Percentiles rank a stretch among this genome's conserved stretches.
phyloP scores from a whole-genome alignment of 176 grass and related monocot species.

The Saccharum spontaneum region DNA sequence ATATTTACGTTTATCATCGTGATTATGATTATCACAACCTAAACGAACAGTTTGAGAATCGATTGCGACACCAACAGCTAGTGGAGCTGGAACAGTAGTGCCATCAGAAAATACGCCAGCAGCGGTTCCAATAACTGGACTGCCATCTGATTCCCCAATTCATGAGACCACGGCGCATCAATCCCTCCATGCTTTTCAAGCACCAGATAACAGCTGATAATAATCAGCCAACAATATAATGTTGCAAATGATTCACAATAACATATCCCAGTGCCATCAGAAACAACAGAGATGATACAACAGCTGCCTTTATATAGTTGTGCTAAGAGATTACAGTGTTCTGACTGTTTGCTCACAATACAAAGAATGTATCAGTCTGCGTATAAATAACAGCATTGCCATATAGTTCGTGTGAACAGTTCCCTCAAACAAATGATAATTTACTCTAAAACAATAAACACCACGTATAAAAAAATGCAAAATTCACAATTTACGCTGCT shows the following conservation, averaged over 20 bases:
- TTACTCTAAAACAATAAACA: slow-evolving; percentile 53
- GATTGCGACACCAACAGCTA: background rate
- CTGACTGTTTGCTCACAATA: slow-evolving; percentile 21
- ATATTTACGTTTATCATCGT: no score
- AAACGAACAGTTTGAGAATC: no score
- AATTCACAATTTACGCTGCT: slow-evolving; percentile 47
- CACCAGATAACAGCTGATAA: background rate
- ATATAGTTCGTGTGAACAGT: slow-evolving; percentile 27
- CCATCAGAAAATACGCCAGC: background rate
- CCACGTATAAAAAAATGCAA: slow-evolving; percentile 30
- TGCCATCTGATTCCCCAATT: background rate
- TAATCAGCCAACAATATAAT: background rate
- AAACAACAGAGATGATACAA: background rate
- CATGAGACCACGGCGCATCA: background rate
- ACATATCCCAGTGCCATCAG: background rate
- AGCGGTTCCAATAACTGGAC: background rate
- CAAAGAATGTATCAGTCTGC: slow-evolving; percentile 40
- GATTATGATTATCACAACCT: no score
- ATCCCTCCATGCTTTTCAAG: background rate
- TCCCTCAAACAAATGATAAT: slow-evolving; percentile 41
- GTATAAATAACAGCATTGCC: slow-evolving; percentile 40
- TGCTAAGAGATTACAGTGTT: slow-evolving; percentile 24
- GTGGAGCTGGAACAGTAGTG: background rate
- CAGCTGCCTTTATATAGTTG: background rate
- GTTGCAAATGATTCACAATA: background rate